phyloP scores from a whole-genome alignment of 805 yeast genomes.

The Tetrapisispora iriomotensis region DNA sequence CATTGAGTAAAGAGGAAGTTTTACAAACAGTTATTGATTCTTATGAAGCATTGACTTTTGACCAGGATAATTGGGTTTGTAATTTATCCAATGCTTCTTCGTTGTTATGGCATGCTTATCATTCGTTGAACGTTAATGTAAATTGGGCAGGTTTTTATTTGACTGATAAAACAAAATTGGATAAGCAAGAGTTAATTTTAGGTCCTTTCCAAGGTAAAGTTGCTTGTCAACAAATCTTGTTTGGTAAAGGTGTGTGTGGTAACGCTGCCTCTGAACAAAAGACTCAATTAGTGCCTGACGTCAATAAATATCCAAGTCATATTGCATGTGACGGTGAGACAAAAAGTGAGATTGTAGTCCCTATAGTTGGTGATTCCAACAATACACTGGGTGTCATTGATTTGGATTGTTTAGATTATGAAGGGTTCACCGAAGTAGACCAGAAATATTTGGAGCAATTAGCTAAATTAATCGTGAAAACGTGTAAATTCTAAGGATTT shows the following conservation, averaged over 20 bases:
- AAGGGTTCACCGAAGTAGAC: slow-evolving; percentile 65
- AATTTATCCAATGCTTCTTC: slow-evolving; percentile 83
- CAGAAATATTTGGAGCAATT: slow-evolving; percentile 47
- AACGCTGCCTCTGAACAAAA: slow-evolving; percentile 48
- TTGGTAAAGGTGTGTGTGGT: slow-evolving; percentile 91
- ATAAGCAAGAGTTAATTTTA: slow-evolving; percentile 42
- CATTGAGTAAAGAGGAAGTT: slow-evolving; percentile 39
- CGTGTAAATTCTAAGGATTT: slow-evolving; percentile 37
- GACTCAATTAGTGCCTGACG: slow-evolving; percentile 75
- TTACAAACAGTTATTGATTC: slow-evolving; percentile 50
- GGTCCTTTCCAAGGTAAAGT: slow-evolving; percentile 97
- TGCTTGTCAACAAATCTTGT: slow-evolving; percentile 75
- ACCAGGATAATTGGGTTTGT: slow-evolving; percentile 75
- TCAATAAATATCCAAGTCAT: slow-evolving; percentile 75
- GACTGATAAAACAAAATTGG: slow-evolving; percentile 12
- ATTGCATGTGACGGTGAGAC: slow-evolving; percentile 97
- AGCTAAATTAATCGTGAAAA: slow-evolving; percentile 40
- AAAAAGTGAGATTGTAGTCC: slow-evolving; percentile 86
- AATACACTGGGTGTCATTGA: slow-evolving; percentile 69
- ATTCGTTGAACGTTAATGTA: slow-evolving; percentile 44
- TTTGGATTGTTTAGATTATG: slow-evolving; percentile 58
- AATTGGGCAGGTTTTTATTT: slow-evolving; percentile 96
- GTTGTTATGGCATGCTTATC: slow-evolving; percentile 80
- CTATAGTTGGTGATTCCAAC: slow-evolving; percentile 42
- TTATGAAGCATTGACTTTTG: slow-evolving; percentile 54